A percentile compares a stretch with the other conserved stretches of the same genome.
Conservation (phyloP, 2,329 filamentous ascomycete genomes). For the Tolypocladium ovalisporum region DNA sequence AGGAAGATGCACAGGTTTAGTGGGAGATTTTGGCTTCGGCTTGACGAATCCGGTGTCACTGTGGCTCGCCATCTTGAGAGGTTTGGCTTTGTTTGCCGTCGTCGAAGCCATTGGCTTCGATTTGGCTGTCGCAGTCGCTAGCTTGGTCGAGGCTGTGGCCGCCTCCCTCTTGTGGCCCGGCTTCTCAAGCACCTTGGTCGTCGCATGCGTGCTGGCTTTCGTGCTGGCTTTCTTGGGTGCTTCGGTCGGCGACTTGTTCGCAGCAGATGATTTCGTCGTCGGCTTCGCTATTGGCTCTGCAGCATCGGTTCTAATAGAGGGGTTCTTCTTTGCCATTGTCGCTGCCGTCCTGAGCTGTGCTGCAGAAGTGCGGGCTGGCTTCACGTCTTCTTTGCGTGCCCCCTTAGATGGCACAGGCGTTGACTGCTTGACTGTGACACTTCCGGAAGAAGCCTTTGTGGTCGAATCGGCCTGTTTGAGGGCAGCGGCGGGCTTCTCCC, state of each 20-base stretch:
- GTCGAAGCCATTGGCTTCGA: constrained; percentile 20
- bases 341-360: neutral
- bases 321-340: neutral
- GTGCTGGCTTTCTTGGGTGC: constrained; percentile 13
- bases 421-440: neutral
- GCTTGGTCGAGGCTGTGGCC: constrained; percentile 15
- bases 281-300: constrained; percentile 13
- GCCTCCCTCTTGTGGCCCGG: constrained; percentile 23
- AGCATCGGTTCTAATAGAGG: neutral
- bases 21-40: constrained; percentile 56
- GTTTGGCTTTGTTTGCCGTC: constrained; percentile 30
- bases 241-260: neutral
- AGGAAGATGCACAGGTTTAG: constrained; percentile 55
- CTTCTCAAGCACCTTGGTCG: constrained; percentile 13
- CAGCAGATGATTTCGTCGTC: constrained; percentile 4
- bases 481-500: constrained; percentile 23
- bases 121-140: constrained; percentile 12
- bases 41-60: constrained; percentile 37
- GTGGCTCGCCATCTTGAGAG: constrained; percentile 27
- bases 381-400: neutral
- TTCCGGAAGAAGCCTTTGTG: neutral
- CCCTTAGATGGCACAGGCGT: constrained; percentile 1
- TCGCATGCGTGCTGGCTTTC: constrained; percentile 16
- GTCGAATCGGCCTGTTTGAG: constrained; percentile 18
- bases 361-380: neutral